These are phyloP conservation scores for Scheffersomyces illinoinensis DNA, from an alignment of 1,139 yeast species.

Conservation along the genomic window DNA sequence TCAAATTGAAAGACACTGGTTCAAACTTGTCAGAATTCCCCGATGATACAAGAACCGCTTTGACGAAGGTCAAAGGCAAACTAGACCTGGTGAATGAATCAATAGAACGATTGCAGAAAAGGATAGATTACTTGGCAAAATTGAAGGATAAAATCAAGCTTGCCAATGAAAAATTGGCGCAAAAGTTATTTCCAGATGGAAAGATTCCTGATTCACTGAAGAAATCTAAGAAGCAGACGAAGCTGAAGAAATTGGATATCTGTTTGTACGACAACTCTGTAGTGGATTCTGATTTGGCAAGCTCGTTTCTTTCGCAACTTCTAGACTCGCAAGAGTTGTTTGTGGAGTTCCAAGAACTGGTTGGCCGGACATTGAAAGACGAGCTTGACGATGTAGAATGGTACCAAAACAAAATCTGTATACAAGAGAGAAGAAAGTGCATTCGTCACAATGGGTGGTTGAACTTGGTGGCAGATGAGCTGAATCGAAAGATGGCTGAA, in stretches of 20 bases:
- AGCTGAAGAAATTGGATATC: conserved; percentile 29
- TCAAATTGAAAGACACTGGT: conserved; percentile 32
- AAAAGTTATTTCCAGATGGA: conserved; percentile 13
- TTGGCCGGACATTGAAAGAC: conserved; percentile 14
- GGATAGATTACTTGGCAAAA: conserved; percentile 23
- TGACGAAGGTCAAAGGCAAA: conserved; percentile 21
- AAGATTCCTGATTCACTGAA: conserved; percentile 11
- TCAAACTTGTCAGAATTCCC: conserved; percentile 30
- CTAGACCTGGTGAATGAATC: conserved; percentile 19
- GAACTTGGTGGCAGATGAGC: conserved; percentile 49
- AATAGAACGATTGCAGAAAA: conserved; percentile 18
- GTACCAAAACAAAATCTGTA: conserved; percentile 41
- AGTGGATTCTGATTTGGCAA: neutral
- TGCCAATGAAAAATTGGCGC: conserved; percentile 35
- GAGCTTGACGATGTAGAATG: conserved; percentile 16
- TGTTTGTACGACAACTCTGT: conserved; percentile 29
- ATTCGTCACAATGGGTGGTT: conserved; percentile 69
- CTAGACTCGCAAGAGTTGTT: conserved; percentile 4
- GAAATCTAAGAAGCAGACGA: conserved; percentile 23
- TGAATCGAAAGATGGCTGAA: conserved; percentile 31
- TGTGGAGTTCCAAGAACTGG: conserved; percentile 15
- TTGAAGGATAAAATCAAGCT: conserved; percentile 38
- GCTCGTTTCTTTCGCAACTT: neutral
- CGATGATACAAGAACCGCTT: conserved; percentile 21
- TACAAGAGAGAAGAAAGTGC: conserved; percentile 68